A percentile compares a stretch with the other conserved stretches of the same genome.
These are phyloP conservation scores for Hondaea fermentalgiana DNA, from an alignment of 108 stramenopile species.

Conservation along the genomic window DNA sequence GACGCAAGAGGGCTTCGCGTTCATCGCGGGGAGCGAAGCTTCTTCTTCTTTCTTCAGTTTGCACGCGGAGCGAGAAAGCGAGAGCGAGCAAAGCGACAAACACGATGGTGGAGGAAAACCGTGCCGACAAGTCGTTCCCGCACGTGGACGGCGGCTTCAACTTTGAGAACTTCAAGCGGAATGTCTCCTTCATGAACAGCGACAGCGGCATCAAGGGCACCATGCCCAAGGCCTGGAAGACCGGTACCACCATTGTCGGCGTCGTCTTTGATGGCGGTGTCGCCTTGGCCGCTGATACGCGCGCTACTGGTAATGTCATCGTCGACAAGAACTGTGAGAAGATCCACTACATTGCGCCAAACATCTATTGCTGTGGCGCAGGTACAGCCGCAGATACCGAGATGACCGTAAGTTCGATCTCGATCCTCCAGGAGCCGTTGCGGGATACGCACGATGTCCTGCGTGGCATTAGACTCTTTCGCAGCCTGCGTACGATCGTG, in stretches of 20 bases:
- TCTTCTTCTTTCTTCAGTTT: neutral
- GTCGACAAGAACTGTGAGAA: conserved; percentile 98
- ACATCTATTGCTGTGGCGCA: conserved; percentile 98
- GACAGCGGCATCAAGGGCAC: neutral
- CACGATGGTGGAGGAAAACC: conserved; percentile 21
- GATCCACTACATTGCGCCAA: conserved; percentile 97
- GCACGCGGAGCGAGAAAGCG: neutral
- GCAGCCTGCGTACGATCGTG: no score
- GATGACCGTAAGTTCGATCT: conserved; percentile 84
- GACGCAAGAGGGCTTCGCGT: no score
- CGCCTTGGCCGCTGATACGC: conserved; percentile 54
- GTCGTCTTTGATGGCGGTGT: conserved; percentile 49
- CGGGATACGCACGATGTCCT: no score
- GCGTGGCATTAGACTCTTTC: no score
- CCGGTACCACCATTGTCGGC: conserved; percentile 54
- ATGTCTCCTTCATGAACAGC: conserved; percentile 45
- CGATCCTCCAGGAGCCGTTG: neutral
- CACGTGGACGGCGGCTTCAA: conserved; percentile 50
- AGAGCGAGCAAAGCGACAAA: neutral
- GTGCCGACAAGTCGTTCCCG: conserved; percentile 22
- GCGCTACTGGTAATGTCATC: conserved; percentile 61
- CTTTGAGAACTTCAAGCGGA: conserved; percentile 68
- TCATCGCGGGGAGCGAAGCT: neutral
- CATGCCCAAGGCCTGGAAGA: conserved; percentile 27
- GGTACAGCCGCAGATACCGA: conserved; percentile 98